Percentiles rank a stretch among this genome's conserved stretches.
Conservation (phyloP, 805 yeast genomes). For the Candida pseudofarinosa region DNA sequence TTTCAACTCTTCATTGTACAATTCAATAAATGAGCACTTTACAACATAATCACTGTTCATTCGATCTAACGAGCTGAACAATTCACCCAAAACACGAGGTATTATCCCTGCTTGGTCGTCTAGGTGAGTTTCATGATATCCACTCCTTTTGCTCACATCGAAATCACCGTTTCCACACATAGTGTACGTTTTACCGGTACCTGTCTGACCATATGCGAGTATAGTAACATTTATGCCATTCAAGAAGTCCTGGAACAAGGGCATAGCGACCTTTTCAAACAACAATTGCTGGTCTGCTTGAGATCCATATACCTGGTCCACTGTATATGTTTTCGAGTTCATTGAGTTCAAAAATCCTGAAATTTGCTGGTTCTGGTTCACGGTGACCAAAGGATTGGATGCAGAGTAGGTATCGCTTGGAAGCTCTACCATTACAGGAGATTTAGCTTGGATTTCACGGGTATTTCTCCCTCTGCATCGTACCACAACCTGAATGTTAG, state of each 20-base stretch:
- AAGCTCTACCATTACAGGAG: conserved; percentile 46
- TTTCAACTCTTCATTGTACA: conserved; percentile 80
- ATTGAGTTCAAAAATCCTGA: conserved; percentile 33
- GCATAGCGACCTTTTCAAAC: conserved; percentile 67
- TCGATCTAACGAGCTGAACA: conserved; percentile 43
- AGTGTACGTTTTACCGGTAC: conserved; percentile 81
- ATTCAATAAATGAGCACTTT: conserved; percentile 75
- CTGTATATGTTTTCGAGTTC: conserved; percentile 52
- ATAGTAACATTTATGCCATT: conserved; percentile 68
- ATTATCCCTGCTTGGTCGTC: conserved; percentile 54
- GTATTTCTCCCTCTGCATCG: conserved; percentile 51
- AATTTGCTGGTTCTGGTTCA: conserved; percentile 10
- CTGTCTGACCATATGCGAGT: conserved; percentile 79
- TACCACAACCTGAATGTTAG: conserved; percentile 49
- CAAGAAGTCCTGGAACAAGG: conserved; percentile 64
- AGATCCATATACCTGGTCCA: conserved; percentile 82
- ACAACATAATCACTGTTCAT: conserved; percentile 54
- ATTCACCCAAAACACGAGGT: conserved; percentile 40
- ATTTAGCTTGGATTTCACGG: conserved; percentile 40
- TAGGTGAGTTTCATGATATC: conserved; percentile 6
- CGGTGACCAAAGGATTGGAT: conserved; percentile 19
- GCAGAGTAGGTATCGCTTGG: conserved; percentile 32
- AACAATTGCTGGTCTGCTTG: conserved; percentile 68
- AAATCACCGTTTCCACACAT: conserved; percentile 49
- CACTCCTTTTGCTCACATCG: conserved; percentile 1